Percentiles rank a stretch among this genome's conserved stretches.
Conservation (phyloP, 2,329 filamentous ascomycete genomes). For the Paracorniculantispora psalliotae region DNA sequence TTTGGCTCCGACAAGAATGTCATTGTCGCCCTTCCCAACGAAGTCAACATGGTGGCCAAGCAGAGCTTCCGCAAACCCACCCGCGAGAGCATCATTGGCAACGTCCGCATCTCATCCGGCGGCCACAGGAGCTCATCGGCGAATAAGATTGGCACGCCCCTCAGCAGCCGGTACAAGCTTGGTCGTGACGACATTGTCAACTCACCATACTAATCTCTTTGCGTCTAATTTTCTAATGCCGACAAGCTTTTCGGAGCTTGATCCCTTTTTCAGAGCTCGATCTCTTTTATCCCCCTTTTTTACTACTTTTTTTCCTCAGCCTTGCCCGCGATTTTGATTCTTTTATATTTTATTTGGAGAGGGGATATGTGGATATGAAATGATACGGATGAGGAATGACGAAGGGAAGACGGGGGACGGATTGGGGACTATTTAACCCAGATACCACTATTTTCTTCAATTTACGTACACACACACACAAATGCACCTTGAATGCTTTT, state of each 20-base stretch:
- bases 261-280: background rate
- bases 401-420: background rate
- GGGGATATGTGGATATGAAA: background rate
- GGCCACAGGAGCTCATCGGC: slow-evolving; percentile 46
- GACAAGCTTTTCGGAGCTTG: background rate
- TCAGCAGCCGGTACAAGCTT: slow-evolving; percentile 65
- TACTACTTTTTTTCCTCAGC: background rate
- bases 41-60: slow-evolving; percentile 96
- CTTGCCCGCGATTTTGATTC: background rate
- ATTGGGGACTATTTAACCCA: slow-evolving; percentile 6
- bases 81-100: slow-evolving; percentile 80
- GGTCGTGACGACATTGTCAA: slow-evolving; percentile 82
- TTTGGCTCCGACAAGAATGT: slow-evolving; percentile 97
- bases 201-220: slow-evolving; percentile 40
- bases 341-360: background rate
- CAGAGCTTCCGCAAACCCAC: slow-evolving; percentile 81
- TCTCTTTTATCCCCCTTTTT: background rate
- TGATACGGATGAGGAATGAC: background rate
- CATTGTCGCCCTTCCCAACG: slow-evolving; percentile 92
- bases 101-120: slow-evolving; percentile 44
- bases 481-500: background rate
- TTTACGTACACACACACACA: background rate
- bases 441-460: slow-evolving; percentile 12
- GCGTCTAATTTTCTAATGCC: slow-evolving; percentile 6
- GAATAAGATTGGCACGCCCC: slow-evolving; percentile 46